These are phyloP conservation scores for Bryoerythrophyllum caledonicum DNA, from an alignment of 225 moss, liverwort and hornwort genomes.

Conservation along the genomic window DNA sequence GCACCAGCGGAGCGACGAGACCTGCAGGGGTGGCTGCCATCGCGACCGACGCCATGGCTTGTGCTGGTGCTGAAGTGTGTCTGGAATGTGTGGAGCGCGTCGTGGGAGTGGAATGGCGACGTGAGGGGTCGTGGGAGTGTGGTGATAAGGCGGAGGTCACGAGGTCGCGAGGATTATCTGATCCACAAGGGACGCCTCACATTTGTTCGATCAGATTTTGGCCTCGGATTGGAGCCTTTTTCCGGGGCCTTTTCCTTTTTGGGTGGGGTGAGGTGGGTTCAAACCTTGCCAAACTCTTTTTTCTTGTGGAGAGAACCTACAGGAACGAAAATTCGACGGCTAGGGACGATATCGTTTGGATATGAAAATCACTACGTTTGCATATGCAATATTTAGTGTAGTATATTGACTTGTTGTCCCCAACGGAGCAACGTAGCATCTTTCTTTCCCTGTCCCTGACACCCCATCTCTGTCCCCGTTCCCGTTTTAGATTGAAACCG, in stretches of 20 bases:
- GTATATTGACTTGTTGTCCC: no score
- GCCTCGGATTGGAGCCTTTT: conserved; percentile 4
- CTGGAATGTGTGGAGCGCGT: background rate
- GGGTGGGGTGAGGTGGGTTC: background rate
- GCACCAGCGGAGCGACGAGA: background rate
- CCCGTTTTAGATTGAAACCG: no score
- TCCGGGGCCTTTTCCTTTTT: background rate
- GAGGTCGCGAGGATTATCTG: background rate
- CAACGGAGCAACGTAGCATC: no score
- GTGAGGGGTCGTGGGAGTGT: background rate
- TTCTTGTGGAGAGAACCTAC: no score
- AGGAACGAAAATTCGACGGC: no score
- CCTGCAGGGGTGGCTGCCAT: conserved; percentile 13
- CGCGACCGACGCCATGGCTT: conserved; percentile 13
- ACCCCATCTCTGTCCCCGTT: no score
- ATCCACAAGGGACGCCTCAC: conserved; percentile 14
- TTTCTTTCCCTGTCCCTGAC: no score
- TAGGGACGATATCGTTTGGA: no score
- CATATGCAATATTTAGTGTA: no score
- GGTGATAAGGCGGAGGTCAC: background rate
- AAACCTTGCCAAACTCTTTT: background rate
- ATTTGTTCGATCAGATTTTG: conserved; percentile 3
- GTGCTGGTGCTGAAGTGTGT: no score
- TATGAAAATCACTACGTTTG: no score
- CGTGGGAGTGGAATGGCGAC: background rate